Base-by-base conservation (phyloP, 2,329 filamentous ascomycete species). In the Aquanectria penicillioides region DNA sequence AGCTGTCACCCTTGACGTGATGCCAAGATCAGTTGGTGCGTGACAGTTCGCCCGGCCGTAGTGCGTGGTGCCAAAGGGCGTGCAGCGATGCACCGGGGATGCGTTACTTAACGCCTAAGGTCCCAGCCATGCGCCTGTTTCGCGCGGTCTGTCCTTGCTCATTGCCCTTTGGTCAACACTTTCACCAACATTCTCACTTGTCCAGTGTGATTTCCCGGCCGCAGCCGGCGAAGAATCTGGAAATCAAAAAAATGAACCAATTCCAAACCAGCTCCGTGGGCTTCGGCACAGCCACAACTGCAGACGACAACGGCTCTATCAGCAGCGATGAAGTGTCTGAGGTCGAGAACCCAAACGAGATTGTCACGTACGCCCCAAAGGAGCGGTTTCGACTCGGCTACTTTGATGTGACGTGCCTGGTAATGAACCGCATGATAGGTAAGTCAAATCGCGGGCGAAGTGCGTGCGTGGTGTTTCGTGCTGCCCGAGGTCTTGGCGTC, bases 401-500 rank as follows among this genome's bases (percentile, higher is more conserved):
- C 43, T 70, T 76, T 18, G 75, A 77, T 46, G 72, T 76, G 4
- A 70, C 66, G 50, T 77, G 75, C 33, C 62, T 77, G 23, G 68
- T 77, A 9, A 58, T 76, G 22, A 77, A 77, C 54, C 71, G 74
- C 9, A 75, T 75, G 68, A 76, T 77, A 56, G 74, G 74, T 76
- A 50, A 63, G 73, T 70, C 17, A 25, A 20, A n/a, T n/a, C n/a
- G n/a, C n/a, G n/a, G n/a, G n/a, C n/a, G n/a, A n/a, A n/a, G n/a
- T n/a, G n/a, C n/a, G n/a, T 2, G 1, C 13, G 1, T n/a, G 10
- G 13, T 8, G 22, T 8, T n/a, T 11, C 2, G 9, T 22, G 11
- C n/a, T 22, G 3, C 11, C 17, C 1, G 18, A 33, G 41, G 18
- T 23, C n/a, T 6, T 23, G 17, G n/a, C 18, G 10, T 33, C 23